Evolutionary conservation across 805 yeast species (phyloP), one percentile per base, ranked within the genome.

Genomic region (Lachancea sp.): DNA sequence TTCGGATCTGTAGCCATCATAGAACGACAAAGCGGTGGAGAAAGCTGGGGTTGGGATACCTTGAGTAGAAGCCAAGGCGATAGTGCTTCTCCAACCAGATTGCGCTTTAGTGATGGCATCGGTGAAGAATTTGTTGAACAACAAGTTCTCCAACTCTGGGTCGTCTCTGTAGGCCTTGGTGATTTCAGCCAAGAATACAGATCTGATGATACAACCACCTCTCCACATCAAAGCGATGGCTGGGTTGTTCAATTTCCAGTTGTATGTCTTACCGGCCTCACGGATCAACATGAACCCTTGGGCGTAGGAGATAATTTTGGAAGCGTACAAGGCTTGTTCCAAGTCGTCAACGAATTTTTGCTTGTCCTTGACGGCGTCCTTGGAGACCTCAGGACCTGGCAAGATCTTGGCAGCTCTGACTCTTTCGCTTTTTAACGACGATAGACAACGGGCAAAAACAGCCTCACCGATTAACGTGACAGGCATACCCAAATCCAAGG

Each of bases 151-250:
- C 63, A 90, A 75, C 54, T 88, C 82, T 67, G 96, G 95, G 74
- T 82, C 74, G 67, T 83, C 79, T 72, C 92, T 85, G 83, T 82
- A 90, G 54, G 98, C 98, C 65, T 86, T 68, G 54, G 98, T 90
- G 72, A 90, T 90, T 70, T 90, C 97, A 63, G 81, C 97, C 64
- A 90, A 76, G 84, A 90, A 90, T 52, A 90, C 97, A 44, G 98
- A 90, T 78, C 97, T 86, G 72, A 90, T 90, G 70, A 90, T 90
- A 78, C 98, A 90, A 60, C 98, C 98, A 75, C 98, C 98, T 79
- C 98, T 83, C 98, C 98, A 90, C 97, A 90, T 90, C 61, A 92
- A 78, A 56, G 97, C 97, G 60, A 92, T 92, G 46, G 95, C 92
- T 58, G 97, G 96, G 80, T 86, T 84, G 83, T 90, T 92, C 67